These are phyloP conservation scores for Eustoma russellianum DNA, from an alignment of 257 asterid species.

Conservation along the genomic window DNA sequence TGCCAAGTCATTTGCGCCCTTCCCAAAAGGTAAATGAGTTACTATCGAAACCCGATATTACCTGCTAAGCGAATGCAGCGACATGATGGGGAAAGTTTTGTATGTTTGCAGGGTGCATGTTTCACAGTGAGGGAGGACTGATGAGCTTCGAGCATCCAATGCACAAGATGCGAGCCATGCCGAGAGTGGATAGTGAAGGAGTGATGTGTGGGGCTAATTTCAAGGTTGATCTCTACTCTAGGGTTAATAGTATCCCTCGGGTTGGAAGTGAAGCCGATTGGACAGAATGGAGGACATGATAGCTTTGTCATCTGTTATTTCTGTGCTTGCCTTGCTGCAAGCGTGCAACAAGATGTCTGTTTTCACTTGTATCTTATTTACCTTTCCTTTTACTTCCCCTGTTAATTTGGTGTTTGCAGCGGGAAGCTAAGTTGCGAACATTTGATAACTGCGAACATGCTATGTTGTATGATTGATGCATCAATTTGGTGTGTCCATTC, in stretches of 20 bases:
- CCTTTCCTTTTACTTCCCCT: too few species aligned
- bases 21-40: slow-evolving; percentile 47
- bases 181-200: slow-evolving; percentile 81
- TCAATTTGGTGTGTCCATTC: too few species aligned
- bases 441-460: too few species aligned
- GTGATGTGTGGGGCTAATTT: slow-evolving; percentile 74
- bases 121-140: slow-evolving; percentile 68
- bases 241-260: slow-evolving; percentile 77
- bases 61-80: not conserved
- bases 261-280: slow-evolving; percentile 78
- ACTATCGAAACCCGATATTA: not conserved
- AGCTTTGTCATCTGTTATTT: too few species aligned
- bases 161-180: slow-evolving; percentile 72
- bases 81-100: not conserved
- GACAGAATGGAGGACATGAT: slow-evolving; percentile 37
- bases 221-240: slow-evolving; percentile 55
- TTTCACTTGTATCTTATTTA: too few species aligned
- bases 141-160: slow-evolving; percentile 90
- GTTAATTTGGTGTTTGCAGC: too few species aligned
- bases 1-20: slow-evolving; percentile 80
- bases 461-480: too few species aligned
- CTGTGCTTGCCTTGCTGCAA: too few species aligned
- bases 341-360: too few species aligned
- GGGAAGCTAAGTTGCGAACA: too few species aligned
- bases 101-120: slow-evolving; percentile 51